phyloP scores from a whole-genome alignment of 2,329 filamentous ascomycete genomes.

The Triangularia setosa region DNA sequence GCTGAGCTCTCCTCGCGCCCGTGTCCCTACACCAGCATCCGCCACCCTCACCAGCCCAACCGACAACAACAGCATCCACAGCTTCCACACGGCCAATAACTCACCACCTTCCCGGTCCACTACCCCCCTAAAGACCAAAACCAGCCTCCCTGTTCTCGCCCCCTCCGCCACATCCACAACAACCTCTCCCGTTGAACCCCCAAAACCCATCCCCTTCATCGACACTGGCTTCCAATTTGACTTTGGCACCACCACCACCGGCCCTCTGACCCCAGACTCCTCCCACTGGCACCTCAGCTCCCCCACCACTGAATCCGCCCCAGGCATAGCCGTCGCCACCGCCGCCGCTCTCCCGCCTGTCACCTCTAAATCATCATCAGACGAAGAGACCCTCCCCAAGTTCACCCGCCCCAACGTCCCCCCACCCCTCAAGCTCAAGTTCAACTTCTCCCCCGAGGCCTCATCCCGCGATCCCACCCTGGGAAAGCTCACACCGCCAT shows the following conservation, averaged over 20 bases:
- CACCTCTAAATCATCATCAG: background rate
- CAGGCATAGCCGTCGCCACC: background rate
- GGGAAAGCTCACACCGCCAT: constrained; percentile 19
- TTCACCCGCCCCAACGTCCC: constrained; percentile 20
- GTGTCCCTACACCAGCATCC: constrained; percentile 10
- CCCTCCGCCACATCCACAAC: constrained; percentile 11
- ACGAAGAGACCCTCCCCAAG: background rate
- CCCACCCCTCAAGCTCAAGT: constrained; percentile 26
- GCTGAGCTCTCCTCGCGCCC: constrained; percentile 8
- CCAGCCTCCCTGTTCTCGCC: constrained; percentile 4
- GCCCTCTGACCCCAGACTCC: constrained; percentile 23
- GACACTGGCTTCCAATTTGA: constrained; percentile 28
- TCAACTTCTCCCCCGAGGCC: constrained; percentile 25
- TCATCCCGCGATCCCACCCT: constrained; percentile 22
- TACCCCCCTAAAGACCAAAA: constrained; percentile 17
- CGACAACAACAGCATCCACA: constrained; percentile 8
- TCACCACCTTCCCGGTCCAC: constrained; percentile 18
- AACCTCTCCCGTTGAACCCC: constrained; percentile 5
- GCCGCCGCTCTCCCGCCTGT: background rate
- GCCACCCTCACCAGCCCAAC: background rate
- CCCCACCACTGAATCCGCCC: constrained; percentile 5
- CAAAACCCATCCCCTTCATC: constrained; percentile 15
- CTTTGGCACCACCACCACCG: constrained; percentile 19
- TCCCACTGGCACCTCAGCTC: constrained; percentile 22
- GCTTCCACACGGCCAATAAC: constrained; percentile 16